Evolutionary conservation across 2,329 filamentous ascomycete species (phyloP).

Genomic region (Hypoxylon sp.): DNA sequence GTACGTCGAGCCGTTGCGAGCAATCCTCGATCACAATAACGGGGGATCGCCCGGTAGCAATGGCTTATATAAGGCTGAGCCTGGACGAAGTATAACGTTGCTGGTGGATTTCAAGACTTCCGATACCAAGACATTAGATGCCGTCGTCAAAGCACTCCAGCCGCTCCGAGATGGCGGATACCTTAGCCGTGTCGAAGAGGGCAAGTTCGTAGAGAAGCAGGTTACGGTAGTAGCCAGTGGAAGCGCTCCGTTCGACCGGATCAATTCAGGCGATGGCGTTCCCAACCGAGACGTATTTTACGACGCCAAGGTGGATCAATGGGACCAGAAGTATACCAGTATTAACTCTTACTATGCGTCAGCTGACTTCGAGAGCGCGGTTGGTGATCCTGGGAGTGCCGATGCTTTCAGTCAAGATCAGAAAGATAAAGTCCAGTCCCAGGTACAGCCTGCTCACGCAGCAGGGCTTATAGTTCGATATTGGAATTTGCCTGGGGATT

Average conservation of each 20-base stretch:
- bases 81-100: conserved; percentile 46
- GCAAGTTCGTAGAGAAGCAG: conserved; percentile 46
- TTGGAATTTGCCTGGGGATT: conserved; percentile 52
- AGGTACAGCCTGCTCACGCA: conserved; percentile 48
- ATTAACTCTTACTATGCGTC: conserved; percentile 52
- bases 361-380: conserved; percentile 47
- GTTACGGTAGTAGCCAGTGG: conserved; percentile 52
- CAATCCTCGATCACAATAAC: conserved; percentile 51
- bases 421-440: conserved; percentile 39
- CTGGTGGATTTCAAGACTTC: conserved; percentile 53
- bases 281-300: conserved; percentile 51
- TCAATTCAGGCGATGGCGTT: conserved; percentile 47
- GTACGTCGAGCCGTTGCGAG: conserved; percentile 49
- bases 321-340: conserved; percentile 40
- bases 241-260: conserved; percentile 49
- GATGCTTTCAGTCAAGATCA: conserved; percentile 36
- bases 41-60: conserved; percentile 40
- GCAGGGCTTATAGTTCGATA: conserved; percentile 51
- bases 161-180: conserved; percentile 52
- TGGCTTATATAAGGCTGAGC: conserved; percentile 45
- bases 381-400: conserved; percentile 44
- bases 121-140: conserved; percentile 46
- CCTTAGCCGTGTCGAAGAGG: conserved; percentile 47
- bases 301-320: conserved; percentile 49
- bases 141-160: conserved; percentile 49